phyloP scores from a whole-genome alignment of 2,329 filamentous ascomycete species.

The Gaeumannomyces tritici region DNA sequence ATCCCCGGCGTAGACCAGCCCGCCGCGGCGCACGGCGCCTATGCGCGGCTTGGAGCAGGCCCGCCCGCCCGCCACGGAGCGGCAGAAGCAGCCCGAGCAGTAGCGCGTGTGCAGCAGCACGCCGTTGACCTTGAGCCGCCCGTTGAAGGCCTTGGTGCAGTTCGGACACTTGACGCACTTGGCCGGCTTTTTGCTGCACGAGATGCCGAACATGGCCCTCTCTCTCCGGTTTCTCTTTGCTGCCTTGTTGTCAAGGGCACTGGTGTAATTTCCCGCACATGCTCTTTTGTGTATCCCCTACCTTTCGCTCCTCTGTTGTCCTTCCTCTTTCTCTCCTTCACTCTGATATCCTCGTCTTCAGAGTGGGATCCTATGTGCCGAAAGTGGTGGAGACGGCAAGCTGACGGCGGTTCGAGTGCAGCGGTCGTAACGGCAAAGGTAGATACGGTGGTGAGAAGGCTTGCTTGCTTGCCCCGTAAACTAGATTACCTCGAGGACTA shows the following conservation, averaged over 20 bases:
- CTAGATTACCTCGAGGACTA: no score
- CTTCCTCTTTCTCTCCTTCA: neutral
- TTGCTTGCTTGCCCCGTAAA: neutral
- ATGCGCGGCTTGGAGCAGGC: slow-evolving; percentile 1
- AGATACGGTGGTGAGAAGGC: neutral
- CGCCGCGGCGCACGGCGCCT: neutral
- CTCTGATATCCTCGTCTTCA: no score
- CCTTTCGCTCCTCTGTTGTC: neutral
- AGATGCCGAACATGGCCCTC: neutral
- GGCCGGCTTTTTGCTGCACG: neutral
- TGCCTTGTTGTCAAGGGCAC: no score
- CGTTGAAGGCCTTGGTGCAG: neutral
- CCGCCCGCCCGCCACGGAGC: neutral
- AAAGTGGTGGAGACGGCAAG: no score
- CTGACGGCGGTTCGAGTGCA: neutral
- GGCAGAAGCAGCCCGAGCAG: slow-evolving; percentile 3
- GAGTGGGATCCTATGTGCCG: no score
- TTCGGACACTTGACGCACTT: neutral
- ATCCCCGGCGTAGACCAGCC: neutral
- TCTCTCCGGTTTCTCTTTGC: no score
- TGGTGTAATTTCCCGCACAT: neutral
- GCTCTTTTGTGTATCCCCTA: neutral
- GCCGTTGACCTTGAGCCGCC: neutral
- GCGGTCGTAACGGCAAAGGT: neutral
- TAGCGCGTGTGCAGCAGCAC: neutral